These are phyloP conservation scores for Aureobasidium sp. DNA, from an alignment of 2,329 filamentous ascomycete genomes.

Conservation along the genomic window DNA sequence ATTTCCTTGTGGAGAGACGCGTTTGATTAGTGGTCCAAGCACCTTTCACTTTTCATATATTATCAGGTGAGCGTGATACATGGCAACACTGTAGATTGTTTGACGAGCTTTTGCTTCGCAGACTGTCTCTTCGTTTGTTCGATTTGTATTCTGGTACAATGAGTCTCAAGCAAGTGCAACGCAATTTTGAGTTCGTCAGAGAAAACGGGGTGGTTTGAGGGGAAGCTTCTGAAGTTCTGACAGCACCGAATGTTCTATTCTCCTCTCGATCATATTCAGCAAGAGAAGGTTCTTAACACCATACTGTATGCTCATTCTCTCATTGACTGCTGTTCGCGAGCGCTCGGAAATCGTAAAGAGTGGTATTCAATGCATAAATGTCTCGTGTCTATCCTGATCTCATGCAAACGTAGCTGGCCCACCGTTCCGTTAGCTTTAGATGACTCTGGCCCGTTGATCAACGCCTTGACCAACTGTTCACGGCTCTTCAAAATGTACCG, in stretches of 20 bases:
- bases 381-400: background rate
- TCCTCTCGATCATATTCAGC: background rate
- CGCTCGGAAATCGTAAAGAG: background rate
- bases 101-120: background rate
- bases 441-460: background rate
- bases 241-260: background rate
- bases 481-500: background rate
- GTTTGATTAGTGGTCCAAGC: background rate
- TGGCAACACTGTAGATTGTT: background rate
- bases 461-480: conserved; percentile 4
- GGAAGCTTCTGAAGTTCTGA: background rate
- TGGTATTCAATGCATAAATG: background rate
- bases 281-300: background rate
- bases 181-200: background rate
- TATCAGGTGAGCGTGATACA: background rate
- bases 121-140: background rate
- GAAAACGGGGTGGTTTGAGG: background rate
- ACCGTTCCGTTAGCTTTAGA: background rate
- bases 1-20: background rate
- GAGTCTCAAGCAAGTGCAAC: background rate
- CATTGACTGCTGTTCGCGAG: background rate
- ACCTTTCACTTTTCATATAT: background rate
- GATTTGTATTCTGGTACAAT: background rate
- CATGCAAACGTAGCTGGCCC: background rate
- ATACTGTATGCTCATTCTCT: background rate